Conservation (phyloP, 2,329 filamentous ascomycete genomes). For the Metarhizium brunneum region DNA sequence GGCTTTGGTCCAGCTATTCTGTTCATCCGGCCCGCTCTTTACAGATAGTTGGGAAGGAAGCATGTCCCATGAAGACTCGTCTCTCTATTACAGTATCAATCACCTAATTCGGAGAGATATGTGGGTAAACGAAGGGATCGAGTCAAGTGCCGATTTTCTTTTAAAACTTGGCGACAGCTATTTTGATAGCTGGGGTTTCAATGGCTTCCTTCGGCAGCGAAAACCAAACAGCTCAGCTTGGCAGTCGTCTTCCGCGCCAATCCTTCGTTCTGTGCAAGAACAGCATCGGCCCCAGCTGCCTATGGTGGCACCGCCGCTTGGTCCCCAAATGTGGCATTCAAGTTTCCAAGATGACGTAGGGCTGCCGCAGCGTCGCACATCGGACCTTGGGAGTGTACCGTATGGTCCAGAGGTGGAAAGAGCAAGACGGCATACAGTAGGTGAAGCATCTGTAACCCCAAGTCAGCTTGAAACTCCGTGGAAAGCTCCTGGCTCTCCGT, state of each 20-base stretch:
- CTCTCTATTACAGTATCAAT: constrained; percentile 29
- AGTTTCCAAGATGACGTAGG: constrained; percentile 9
- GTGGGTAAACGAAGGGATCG: constrained; percentile 37
- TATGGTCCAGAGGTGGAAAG: constrained; percentile 9
- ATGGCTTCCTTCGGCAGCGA: constrained; percentile 23
- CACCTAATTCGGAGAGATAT: constrained; percentile 35
- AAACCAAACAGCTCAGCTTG: background rate
- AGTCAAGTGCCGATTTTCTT: constrained; percentile 40
- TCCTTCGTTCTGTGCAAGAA: constrained; percentile 2
- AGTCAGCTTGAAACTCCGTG: constrained; percentile 28
- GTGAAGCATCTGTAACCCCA: constrained; percentile 33
- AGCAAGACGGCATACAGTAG: constrained; percentile 34
- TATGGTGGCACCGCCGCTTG: background rate
- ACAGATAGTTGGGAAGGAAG: constrained; percentile 33
- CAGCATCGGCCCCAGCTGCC: constrained; percentile 6
- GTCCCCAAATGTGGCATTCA: constrained; percentile 6
- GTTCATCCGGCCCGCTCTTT: constrained; percentile 31
- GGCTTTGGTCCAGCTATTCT: constrained; percentile 38
- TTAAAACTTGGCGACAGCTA: constrained; percentile 37
- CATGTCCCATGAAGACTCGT: constrained; percentile 35
- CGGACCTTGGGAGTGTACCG: constrained; percentile 2
- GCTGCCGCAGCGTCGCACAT: constrained; percentile 5
- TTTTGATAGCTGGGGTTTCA: constrained; percentile 22
- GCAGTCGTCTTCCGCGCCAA: constrained; percentile 9
- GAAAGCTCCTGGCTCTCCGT: constrained; percentile 32